A percentile compares a stretch with the other conserved stretches of the same genome.
Conservation (phyloP, 768 basidiomycete genomes). For the Lactifluus echinatus region DNA sequence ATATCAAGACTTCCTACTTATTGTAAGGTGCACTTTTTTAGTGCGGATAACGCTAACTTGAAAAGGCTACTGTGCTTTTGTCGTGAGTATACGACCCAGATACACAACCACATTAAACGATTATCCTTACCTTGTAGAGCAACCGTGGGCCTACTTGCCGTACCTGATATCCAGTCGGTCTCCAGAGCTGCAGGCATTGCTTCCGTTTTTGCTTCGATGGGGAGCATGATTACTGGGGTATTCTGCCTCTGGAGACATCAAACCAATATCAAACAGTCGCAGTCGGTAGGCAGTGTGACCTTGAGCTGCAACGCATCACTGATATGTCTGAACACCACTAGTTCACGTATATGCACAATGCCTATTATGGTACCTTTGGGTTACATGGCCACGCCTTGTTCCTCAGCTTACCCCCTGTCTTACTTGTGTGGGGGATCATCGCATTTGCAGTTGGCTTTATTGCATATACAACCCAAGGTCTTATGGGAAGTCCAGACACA, state of each 20-base stretch:
- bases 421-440: slow-evolving; percentile 48
- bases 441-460: slow-evolving; percentile 40
- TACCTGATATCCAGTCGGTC: slow-evolving; percentile 32
- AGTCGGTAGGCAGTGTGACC: slow-evolving; percentile 29
- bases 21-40: slow-evolving; percentile 30
- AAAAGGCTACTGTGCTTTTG: slow-evolving; percentile 44
- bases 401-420: slow-evolving; percentile 43
- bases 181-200: slow-evolving; percentile 31
- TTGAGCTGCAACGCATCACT: neutral
- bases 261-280: slow-evolving; percentile 34
- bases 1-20: slow-evolving; percentile 48
- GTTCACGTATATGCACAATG: slow-evolving; percentile 50
- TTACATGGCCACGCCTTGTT: slow-evolving; percentile 43
- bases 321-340: slow-evolving; percentile 15
- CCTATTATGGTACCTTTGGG: slow-evolving; percentile 36
- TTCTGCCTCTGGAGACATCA: slow-evolving; percentile 52
- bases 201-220: slow-evolving; percentile 43
- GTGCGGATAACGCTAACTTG: neutral
- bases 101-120: neutral
- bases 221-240: slow-evolving; percentile 46
- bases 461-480: slow-evolving; percentile 35
- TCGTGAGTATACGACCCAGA: slow-evolving; percentile 31
- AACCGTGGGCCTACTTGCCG: slow-evolving; percentile 41
- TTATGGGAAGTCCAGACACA: slow-evolving; percentile 20
- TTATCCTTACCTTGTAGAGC: slow-evolving; percentile 29